Conservation (phyloP, 495 filamentous ascomycete genomes). For the Neurospora hispaniola region DNA sequence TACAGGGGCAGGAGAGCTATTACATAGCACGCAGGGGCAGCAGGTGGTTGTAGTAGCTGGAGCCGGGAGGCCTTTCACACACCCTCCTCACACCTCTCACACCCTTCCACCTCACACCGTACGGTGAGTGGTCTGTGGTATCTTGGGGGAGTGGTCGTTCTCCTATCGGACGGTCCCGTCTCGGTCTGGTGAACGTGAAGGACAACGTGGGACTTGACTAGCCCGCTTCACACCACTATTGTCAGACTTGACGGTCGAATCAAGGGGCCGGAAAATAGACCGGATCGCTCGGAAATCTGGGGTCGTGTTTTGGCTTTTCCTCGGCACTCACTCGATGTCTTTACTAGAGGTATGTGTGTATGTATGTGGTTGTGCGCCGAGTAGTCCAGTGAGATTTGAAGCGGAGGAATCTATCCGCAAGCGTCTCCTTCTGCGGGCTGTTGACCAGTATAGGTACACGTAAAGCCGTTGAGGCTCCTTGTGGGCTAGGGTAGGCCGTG, state of each 20-base stretch:
- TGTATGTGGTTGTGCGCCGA: background rate
- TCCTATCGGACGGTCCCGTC: background rate
- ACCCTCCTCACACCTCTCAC: background rate
- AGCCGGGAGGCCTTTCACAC: background rate
- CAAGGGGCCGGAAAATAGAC: constrained; percentile 7
- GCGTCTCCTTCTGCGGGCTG: background rate
- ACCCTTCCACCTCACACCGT: background rate
- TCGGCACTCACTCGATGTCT: background rate
- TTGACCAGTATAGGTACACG: background rate
- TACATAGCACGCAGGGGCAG: background rate
- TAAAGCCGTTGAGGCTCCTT: background rate
- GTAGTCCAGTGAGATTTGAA: background rate
- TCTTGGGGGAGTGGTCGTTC: background rate
- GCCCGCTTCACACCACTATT: background rate
- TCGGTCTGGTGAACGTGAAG: background rate
- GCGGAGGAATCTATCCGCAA: background rate
- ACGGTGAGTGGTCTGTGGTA: background rate
- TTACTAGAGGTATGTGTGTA: background rate
- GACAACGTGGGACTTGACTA: background rate
- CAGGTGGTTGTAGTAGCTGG: background rate
- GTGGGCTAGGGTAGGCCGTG: background rate
- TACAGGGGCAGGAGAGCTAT: background rate
- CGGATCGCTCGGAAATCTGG: constrained; percentile 10
- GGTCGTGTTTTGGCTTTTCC: constrained; percentile 11
- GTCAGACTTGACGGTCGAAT: constrained; percentile 8